Evolutionary conservation across 2,329 filamentous ascomycete genomes (phyloP).

Genomic region (Aspergillus versicolor): DNA sequence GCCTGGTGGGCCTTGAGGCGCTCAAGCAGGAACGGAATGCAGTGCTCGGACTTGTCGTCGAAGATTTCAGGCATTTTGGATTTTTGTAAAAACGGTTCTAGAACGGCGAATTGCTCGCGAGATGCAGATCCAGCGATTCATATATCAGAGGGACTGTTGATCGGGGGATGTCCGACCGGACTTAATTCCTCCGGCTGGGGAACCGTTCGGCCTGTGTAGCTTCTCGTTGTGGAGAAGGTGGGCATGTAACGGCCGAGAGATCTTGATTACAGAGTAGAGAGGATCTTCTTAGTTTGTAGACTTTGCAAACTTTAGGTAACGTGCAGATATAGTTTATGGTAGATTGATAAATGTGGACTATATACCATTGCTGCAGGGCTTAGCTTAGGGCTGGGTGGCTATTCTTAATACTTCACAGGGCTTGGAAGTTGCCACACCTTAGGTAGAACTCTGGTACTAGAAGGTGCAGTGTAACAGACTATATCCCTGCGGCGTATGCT

Average conservation of each 20-base stretch:
- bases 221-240: too few relatives aligned
- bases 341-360: background rate
- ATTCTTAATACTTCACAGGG: background rate
- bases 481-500: too few relatives aligned
- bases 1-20: constrained; percentile 55
- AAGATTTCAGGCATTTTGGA: constrained; percentile 53
- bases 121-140: background rate
- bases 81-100: background rate
- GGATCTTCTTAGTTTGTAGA: background rate
- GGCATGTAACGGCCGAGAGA: too few relatives aligned
- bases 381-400: background rate
- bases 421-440: background rate
- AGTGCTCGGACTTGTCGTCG: constrained; percentile 77
- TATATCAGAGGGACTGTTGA: background rate
- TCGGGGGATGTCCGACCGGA: constrained; percentile 12
- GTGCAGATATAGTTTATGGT: background rate
- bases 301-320: background rate
- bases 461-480: too few relatives aligned
- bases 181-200: constrained; percentile 4
- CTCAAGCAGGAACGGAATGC: constrained; percentile 72
- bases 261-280: too few relatives aligned
- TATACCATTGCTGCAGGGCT: background rate
- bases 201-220: background rate
- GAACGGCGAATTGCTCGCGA: background rate
- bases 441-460: background rate